Evolutionary conservation across 164 flowering plant genomes (phyloP).

Genomic region (Protea cynaroides): DNA sequence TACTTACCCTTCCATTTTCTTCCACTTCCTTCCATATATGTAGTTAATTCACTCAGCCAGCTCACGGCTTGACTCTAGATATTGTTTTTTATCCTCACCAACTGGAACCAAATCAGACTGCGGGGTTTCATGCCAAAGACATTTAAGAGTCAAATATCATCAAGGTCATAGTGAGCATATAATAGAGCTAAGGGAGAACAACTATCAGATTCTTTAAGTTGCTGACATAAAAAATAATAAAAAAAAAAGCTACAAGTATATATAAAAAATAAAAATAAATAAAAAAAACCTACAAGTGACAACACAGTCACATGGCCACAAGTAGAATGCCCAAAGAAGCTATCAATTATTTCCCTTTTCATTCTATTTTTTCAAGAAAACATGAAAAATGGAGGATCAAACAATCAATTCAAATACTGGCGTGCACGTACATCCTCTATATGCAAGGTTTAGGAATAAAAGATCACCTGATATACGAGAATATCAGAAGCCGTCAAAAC

Average conservation of each 20-base stretch:
- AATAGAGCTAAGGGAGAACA: neutral
- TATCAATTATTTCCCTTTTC: neutral
- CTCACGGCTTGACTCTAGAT: slow-evolving; percentile 86
- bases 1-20: slow-evolving; percentile 94
- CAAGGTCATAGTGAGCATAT: slow-evolving; percentile 7
- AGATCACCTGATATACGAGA: slow-evolving; percentile 79
- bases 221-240: slow-evolving; percentile 3
- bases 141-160: slow-evolving; percentile 26
- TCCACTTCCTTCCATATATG: slow-evolving; percentile 92
- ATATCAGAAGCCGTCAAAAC: slow-evolving; percentile 97
- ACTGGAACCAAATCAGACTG: slow-evolving; percentile 96
- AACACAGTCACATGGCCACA: neutral
- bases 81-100: slow-evolving; percentile 97
- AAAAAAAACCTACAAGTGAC: too few relatives aligned
- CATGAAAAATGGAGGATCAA: neutral
- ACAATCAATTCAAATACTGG: neutral
- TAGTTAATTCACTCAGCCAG: slow-evolving; percentile 81
- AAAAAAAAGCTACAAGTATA: too few relatives aligned
- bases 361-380: neutral
- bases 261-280: too few relatives aligned
- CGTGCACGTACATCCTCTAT: neutral
- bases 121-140: slow-evolving; percentile 36
- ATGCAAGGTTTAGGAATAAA: neutral
- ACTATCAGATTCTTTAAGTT: neutral
- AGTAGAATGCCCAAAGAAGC: neutral